These are phyloP conservation scores for Solanum chacoense DNA, from an alignment of 305 asterid species.

Conservation along the genomic window DNA sequence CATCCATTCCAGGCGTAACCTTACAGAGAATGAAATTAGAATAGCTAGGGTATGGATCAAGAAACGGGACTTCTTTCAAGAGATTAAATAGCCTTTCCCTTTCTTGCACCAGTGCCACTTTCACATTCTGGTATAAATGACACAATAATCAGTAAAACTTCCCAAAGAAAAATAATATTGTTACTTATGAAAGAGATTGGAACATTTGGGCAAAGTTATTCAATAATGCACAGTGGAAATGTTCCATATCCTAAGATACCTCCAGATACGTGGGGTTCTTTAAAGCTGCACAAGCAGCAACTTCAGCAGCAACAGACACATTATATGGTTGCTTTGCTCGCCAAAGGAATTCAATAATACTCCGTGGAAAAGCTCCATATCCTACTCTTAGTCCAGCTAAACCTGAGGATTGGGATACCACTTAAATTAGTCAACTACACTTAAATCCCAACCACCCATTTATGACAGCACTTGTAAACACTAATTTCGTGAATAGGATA, in stretches of 20 bases:
- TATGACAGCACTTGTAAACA: neutral
- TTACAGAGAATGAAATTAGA: conserved; percentile 92
- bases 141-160: conserved; percentile 5
- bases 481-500: neutral
- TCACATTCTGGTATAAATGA: conserved; percentile 56
- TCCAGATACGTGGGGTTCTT: conserved; percentile 40
- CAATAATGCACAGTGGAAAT: neutral
- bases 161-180: neutral
- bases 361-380: conserved; percentile 86
- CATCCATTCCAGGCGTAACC: conserved; percentile 82
- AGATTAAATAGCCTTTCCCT: conserved; percentile 67
- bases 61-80: conserved; percentile 81
- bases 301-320: conserved; percentile 86
- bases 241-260: conserved; percentile 15
- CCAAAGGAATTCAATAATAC: conserved; percentile 88
- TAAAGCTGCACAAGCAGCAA: conserved; percentile 51
- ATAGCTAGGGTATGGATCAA: conserved; percentile 76
- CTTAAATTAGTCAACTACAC: neutral
- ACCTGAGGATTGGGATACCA: conserved; percentile 36
- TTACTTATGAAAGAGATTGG: neutral
- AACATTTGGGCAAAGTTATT: neutral
- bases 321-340: conserved; percentile 97
- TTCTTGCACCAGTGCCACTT: conserved; percentile 82
- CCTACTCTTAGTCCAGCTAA: conserved; percentile 94
- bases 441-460: neutral